Conservation (phyloP, 768 basidiomycete species). For the Mycena capillaripes region DNA sequence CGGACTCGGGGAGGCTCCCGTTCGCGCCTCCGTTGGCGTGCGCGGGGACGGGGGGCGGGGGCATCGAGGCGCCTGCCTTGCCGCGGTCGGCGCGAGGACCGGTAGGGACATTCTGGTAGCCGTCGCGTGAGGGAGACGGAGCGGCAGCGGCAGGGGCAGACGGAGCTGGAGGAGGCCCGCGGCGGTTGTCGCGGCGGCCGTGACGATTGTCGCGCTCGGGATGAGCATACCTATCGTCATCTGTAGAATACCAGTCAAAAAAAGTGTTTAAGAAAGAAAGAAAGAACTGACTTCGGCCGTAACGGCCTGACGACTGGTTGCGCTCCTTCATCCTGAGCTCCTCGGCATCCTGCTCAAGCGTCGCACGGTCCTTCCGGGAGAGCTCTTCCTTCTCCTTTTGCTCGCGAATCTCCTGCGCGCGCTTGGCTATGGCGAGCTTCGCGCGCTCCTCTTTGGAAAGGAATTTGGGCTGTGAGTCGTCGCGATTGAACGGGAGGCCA, state of each 20-base stretch:
- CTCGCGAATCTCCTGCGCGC: conserved; percentile 84
- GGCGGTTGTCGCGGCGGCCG: conserved; percentile 50
- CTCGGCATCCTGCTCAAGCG: conserved; percentile 83
- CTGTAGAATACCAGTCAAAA: conserved; percentile 48
- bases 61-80: conserved; percentile 55
- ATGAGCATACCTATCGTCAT: conserved; percentile 67
- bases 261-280: conserved; percentile 27
- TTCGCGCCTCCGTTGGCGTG: conserved; percentile 15
- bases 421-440: conserved; percentile 88
- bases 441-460: conserved; percentile 94
- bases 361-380: conserved; percentile 71
- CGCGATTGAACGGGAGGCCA: conserved; percentile 25
- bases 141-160: conserved; percentile 40
- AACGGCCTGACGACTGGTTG: conserved; percentile 51
- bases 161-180: conserved; percentile 53
- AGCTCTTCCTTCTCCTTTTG: conserved; percentile 78
- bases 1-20: conserved; percentile 45
- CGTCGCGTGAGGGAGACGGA: conserved; percentile 51
- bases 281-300: conserved; percentile 55
- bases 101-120: conserved; percentile 82
- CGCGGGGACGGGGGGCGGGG: conserved; percentile 45
- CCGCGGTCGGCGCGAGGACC: conserved; percentile 85
- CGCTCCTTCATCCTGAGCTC: conserved; percentile 69
- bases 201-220: conserved; percentile 63
- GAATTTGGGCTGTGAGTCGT: conserved; percentile 89